phyloP scores from a whole-genome alignment of 78 protist species.

The Dictyostelium brefeldianum region DNA sequence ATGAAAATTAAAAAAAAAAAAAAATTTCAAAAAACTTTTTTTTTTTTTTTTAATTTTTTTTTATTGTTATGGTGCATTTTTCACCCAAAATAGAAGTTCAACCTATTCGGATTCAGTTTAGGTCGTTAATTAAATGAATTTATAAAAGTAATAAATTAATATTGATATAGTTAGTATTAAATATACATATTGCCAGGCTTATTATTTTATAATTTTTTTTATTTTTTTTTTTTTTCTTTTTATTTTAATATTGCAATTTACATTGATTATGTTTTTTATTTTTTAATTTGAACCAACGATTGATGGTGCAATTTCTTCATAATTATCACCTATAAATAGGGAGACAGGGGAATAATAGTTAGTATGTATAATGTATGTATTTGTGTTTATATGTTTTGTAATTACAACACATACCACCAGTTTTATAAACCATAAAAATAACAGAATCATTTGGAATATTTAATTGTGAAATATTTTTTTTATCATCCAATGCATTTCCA shows the following conservation, averaged over 20 bases:
- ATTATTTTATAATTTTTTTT: background rate
- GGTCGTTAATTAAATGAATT: too few species aligned
- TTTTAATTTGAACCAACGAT: background rate
- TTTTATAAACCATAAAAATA: slow-evolving; percentile 62
- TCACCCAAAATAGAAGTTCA: too few species aligned
- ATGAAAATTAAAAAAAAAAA: too few species aligned
- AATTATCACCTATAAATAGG: background rate
- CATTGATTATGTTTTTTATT: background rate
- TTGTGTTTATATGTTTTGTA: too few species aligned
- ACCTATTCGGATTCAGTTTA: too few species aligned
- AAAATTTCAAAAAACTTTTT: too few species aligned
- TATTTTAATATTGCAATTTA: background rate
- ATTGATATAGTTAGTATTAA: too few species aligned
- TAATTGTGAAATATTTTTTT: slow-evolving; percentile 31
- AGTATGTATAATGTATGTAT: background rate
- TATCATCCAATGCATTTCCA: slow-evolving; percentile 30
- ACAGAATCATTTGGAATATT: slow-evolving; percentile 59
- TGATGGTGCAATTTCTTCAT: slow-evolving; percentile 51
- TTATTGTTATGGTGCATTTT: too few species aligned
- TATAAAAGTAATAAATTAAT: too few species aligned
- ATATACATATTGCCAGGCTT: too few species aligned
- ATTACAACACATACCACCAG: background rate
- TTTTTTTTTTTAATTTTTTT: too few species aligned
- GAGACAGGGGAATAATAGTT: background rate
- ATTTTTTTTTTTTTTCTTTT: background rate